Evolutionary conservation across 352 stramenopile genomes (phyloP).

Genomic region (Pythium grandisporangium): DNA sequence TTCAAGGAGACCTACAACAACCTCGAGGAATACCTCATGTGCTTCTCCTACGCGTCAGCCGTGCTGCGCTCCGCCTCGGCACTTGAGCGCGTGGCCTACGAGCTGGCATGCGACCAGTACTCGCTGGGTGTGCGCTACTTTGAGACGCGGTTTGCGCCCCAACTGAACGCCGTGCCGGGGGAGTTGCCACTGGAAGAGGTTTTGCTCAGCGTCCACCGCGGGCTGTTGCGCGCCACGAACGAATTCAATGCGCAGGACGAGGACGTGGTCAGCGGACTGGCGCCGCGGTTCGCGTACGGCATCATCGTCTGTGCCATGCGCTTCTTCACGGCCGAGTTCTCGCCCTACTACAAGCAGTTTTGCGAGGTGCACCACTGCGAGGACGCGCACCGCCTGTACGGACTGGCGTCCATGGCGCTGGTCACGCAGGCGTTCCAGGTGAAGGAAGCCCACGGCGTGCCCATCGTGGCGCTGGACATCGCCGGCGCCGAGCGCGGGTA

Average conservation of each 20-base stretch:
- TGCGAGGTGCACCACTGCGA: constrained; percentile 72
- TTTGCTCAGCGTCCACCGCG: constrained; percentile 53
- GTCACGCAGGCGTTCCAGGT: constrained; percentile 73
- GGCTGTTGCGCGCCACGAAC: constrained; percentile 46
- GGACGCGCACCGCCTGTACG: constrained; percentile 65
- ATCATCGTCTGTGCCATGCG: constrained; percentile 89
- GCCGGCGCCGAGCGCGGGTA: constrained; percentile 74
- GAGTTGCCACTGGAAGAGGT: constrained; percentile 64
- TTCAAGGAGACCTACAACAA: constrained; percentile 80
- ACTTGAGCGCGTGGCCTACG: constrained; percentile 80
- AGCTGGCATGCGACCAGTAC: constrained; percentile 78
- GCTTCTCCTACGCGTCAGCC: constrained; percentile 68
- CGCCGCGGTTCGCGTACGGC: constrained; percentile 67
- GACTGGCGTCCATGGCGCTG: constrained; percentile 72
- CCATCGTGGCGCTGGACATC: constrained; percentile 84
- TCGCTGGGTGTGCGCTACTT: constrained; percentile 76
- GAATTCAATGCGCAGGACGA: constrained; percentile 52
- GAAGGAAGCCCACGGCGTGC: constrained; percentile 50
- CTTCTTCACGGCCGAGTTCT: constrained; percentile 75
- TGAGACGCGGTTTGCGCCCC: constrained; percentile 80
- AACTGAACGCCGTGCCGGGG: constrained; percentile 60
- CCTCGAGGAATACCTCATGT: constrained; percentile 78
- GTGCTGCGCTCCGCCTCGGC: constrained; percentile 49
- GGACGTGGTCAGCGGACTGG: constrained; percentile 35
- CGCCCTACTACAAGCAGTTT: constrained; percentile 80